These are phyloP conservation scores for Grosmannia serpens DNA, from an alignment of 2,329 filamentous ascomycete species.

Conservation along the genomic window DNA sequence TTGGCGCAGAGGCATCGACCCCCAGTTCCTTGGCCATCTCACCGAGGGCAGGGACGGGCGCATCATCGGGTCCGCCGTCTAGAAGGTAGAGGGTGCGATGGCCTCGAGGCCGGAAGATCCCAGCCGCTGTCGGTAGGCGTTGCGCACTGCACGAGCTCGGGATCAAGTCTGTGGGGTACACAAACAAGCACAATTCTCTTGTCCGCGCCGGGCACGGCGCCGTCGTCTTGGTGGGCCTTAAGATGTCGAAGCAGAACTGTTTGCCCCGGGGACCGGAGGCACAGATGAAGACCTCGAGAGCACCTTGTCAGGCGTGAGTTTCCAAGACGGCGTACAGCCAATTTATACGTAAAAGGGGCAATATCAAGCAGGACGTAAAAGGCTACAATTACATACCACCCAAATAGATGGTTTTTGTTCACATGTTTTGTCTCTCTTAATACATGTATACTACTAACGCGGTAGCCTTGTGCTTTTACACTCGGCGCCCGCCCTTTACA, in stretches of 20 bases:
- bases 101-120: conserved; percentile 19
- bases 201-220: conserved; percentile 12
- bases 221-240: background rate
- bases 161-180: conserved; percentile 24
- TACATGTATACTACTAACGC: too few species aligned
- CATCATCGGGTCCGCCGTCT: conserved; percentile 21
- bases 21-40: conserved; percentile 19
- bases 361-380: too few species aligned
- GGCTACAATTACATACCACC: too few species aligned
- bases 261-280: background rate
- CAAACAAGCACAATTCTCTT: conserved; percentile 26
- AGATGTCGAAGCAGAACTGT: background rate
- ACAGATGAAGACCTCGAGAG: background rate
- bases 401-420: too few species aligned
- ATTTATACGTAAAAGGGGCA: background rate
- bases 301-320: background rate
- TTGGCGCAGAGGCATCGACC: conserved; percentile 12
- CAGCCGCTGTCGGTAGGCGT: conserved; percentile 14
- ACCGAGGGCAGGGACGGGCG: conserved; percentile 16
- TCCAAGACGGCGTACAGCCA: background rate
- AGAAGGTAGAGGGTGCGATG: conserved; percentile 17
- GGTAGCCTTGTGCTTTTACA: too few species aligned
- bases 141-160: conserved; percentile 23
- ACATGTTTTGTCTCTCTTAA: too few species aligned
- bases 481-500: too few species aligned